These are phyloP conservation scores for Naganishia liquefaciens DNA, from an alignment of 1,284 basidiomycete species.

Conservation along the genomic window DNA sequence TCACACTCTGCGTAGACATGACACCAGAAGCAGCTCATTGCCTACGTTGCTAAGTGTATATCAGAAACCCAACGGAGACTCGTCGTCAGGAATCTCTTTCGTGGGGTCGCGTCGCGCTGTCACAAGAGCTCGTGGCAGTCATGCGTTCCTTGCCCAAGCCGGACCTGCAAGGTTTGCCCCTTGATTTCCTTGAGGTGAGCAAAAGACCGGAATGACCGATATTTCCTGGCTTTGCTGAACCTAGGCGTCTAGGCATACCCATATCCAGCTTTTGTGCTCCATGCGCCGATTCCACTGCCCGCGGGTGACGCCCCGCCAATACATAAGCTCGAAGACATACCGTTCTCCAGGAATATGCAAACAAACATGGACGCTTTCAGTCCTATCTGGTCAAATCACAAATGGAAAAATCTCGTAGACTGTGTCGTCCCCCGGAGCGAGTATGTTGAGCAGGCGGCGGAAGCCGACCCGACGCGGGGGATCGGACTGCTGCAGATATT, in stretches of 20 bases:
- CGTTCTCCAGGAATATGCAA: slow-evolving; percentile 22
- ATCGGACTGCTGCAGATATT: slow-evolving; percentile 21
- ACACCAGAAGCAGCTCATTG: too few relatives aligned
- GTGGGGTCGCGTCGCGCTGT: too few relatives aligned
- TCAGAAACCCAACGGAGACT: too few relatives aligned
- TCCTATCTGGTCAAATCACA: slow-evolving; percentile 20
- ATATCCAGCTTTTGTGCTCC: slow-evolving; percentile 30
- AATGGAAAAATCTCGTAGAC: slow-evolving; percentile 19
- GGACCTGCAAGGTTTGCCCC: slow-evolving; percentile 12
- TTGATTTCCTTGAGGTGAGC: slow-evolving; percentile 25
- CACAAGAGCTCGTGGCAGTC: too few relatives aligned
- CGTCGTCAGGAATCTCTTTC: too few relatives aligned
- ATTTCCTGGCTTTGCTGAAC: not conserved
- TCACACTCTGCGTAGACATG: too few relatives aligned
- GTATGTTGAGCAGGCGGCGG: not conserved
- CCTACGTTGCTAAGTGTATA: too few relatives aligned
- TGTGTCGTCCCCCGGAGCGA: not conserved
- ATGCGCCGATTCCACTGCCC: slow-evolving; percentile 24
- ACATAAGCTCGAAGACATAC: slow-evolving; percentile 16
- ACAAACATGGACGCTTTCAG: slow-evolving; percentile 3
- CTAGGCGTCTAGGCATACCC: slow-evolving; percentile 13
- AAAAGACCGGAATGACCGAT: too few relatives aligned
- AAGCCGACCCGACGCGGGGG: not conserved
- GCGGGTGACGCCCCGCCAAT: slow-evolving; percentile 4
- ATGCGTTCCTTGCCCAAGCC: slow-evolving; percentile 21